Evolutionary conservation across 192 early-diverging fungal species (phyloP).

Genomic region (Allomyces arbusculus): DNA sequence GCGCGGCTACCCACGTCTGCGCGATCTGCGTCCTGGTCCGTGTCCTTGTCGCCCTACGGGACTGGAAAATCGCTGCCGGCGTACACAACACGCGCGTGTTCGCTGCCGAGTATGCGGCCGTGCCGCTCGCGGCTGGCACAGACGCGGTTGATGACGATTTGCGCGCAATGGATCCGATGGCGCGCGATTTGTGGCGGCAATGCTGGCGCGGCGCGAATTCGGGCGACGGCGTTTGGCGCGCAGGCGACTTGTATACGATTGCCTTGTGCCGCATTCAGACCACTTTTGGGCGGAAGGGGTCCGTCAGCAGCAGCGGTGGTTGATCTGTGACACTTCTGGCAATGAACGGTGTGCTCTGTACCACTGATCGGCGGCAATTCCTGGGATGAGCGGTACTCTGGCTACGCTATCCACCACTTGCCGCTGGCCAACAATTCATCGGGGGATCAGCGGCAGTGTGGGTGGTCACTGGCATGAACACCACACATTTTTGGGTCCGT

Average conservation of each 20-base stretch:
- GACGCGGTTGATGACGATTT: not conserved
- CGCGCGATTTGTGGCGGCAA: not conserved
- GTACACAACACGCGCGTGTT: not conserved
- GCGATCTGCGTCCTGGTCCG: not conserved
- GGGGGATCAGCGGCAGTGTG: too few species aligned
- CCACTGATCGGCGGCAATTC: too few species aligned
- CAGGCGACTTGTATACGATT: not conserved
- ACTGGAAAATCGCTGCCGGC: not conserved
- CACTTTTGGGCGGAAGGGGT: too few species aligned
- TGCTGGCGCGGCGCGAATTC: not conserved
- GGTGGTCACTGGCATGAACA: too few species aligned
- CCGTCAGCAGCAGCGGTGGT: too few species aligned
- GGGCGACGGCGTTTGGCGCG: not conserved
- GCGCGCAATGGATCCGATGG: not conserved
- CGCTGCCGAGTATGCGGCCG: not conserved
- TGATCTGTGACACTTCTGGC: too few species aligned
- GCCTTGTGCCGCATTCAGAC: too few species aligned
- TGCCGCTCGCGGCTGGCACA: not conserved
- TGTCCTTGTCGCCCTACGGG: not conserved
- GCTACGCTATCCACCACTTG: too few species aligned
- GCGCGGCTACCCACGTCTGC: not conserved
- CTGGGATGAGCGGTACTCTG: too few species aligned
- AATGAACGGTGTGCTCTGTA: too few species aligned
- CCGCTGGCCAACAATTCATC: too few species aligned
- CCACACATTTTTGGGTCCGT: constrained; percentile 53